Base-by-base conservation (phyloP, 495 filamentous ascomycete species). In the Tuber melanosporum region DNA sequence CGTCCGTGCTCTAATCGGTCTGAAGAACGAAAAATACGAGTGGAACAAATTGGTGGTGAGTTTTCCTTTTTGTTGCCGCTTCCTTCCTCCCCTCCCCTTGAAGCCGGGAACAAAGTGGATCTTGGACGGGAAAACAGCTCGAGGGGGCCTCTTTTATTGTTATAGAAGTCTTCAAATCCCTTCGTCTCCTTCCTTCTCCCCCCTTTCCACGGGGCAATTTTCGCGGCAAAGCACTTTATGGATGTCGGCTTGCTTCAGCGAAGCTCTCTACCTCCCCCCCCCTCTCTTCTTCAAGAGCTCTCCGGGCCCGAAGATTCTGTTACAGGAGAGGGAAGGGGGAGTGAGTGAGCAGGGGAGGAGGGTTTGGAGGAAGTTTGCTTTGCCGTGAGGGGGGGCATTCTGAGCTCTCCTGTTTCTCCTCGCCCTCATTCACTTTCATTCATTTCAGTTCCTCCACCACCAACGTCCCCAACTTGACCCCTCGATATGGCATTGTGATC, bases 11-110 rank as follows among this genome's bases (percentile, higher is more conserved):
- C 57, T 5, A 36, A 66, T 66, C 57, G 57, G 57, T 66, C 57
- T 66, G 57, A 66, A 66, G 26, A 66, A 66, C 32, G 57, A 66
- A 36, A 66, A 66, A 26, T 66, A 66, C 26, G 57, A 66, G 26
- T 66, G 57, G 57, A 66, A 66, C 26, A 66, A 66, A 32, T 66
- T 66, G 57, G 57, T 66, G 57, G 57, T 66, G 57, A 66, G 57
- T 66, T 66, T 66, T 66, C 57, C 57, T 36, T 66, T 66, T 36
- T 36, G 57, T 36, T 66, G 57, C 32, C 32, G 6, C 26, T 32
- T 66, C 6, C 32, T 66, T 19, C 15, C 32, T 19, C 14, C 32
- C 14, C 26, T 19, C 57, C 57, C 57, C 57, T 66, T 32, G 26
- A 66, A 36, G 32, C 32, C 14, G 14, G 57, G 57, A 36, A 17